Conservation (phyloP, 2,329 filamentous ascomycete species). For the Zasmidium cellare region DNA sequence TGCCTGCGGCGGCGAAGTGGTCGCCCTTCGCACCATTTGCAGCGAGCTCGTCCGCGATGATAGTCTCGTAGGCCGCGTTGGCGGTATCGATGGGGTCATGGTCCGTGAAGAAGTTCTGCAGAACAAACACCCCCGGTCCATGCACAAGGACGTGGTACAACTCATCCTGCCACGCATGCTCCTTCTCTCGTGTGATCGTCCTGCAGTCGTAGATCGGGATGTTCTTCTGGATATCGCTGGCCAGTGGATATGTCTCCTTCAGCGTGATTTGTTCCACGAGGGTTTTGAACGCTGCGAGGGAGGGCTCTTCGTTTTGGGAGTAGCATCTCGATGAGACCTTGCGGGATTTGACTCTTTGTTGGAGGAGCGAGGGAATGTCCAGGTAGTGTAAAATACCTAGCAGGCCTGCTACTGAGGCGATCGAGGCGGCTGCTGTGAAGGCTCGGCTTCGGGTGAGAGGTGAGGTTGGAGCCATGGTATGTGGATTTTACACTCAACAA, state of each 20-base stretch:
- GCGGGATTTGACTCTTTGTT: slow-evolving; percentile 20
- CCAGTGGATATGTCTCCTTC: slow-evolving; percentile 49
- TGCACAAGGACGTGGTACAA: slow-evolving; percentile 58
- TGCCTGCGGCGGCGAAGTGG: slow-evolving; percentile 59
- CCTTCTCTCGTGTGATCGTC: slow-evolving; percentile 36
- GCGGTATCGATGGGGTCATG: slow-evolving; percentile 45
- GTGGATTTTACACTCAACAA: no score
- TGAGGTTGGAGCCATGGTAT: neutral
- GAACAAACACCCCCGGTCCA: slow-evolving; percentile 62
- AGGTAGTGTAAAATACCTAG: slow-evolving; percentile 18
- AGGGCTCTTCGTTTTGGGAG: slow-evolving; percentile 15
- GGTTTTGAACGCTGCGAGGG: slow-evolving; percentile 24
- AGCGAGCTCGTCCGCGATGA: slow-evolving; percentile 49
- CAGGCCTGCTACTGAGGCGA: slow-evolving; percentile 10
- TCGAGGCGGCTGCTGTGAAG: slow-evolving; percentile 7
- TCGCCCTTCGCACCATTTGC: slow-evolving; percentile 50
- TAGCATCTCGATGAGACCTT: slow-evolving; percentile 24
- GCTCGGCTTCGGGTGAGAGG: neutral
- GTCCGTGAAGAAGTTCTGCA: slow-evolving; percentile 54
- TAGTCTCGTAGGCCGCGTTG: slow-evolving; percentile 49
- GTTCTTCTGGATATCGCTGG: slow-evolving; percentile 48
- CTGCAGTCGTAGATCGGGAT: slow-evolving; percentile 58
- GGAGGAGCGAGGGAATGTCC: slow-evolving; percentile 23
- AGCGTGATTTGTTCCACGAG: slow-evolving; percentile 23
- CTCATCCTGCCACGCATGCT: slow-evolving; percentile 51